A percentile compares a stretch with the other conserved stretches of the same genome.
These are phyloP conservation scores for Podosphaera xanthii DNA, from an alignment of 2,329 filamentous ascomycete species.

Conservation along the genomic window DNA sequence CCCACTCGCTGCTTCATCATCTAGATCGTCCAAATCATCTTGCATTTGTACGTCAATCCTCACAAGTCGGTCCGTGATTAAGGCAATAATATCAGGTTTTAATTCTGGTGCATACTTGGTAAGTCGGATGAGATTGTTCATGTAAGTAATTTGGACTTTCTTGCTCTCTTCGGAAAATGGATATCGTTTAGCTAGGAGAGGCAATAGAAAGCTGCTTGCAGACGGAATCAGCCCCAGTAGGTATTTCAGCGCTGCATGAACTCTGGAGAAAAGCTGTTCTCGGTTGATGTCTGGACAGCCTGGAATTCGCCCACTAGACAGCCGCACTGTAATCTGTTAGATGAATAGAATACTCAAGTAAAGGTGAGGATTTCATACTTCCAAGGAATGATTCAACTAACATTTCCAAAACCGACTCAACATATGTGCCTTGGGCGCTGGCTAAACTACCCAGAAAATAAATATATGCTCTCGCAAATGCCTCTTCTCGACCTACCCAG, in stretches of 20 bases:
- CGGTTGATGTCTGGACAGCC: slow-evolving; percentile 35
- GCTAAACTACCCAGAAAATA: slow-evolving; percentile 50
- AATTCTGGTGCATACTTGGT: slow-evolving; percentile 58
- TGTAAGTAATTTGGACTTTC: slow-evolving; percentile 65
- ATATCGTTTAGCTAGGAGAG: slow-evolving; percentile 44
- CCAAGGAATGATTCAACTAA: slow-evolving; percentile 56
- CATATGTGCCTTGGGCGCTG: slow-evolving; percentile 62
- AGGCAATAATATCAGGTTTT: slow-evolving; percentile 55
- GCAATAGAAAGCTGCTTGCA: slow-evolving; percentile 44
- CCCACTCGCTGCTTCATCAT: slow-evolving; percentile 63
- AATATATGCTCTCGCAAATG: slow-evolving; percentile 43
- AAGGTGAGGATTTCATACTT: slow-evolving; percentile 16
- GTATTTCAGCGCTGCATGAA: slow-evolving; percentile 55
- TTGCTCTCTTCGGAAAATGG: slow-evolving; percentile 57
- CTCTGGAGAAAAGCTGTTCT: slow-evolving; percentile 41
- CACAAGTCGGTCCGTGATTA: slow-evolving; percentile 69
- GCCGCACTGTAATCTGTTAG: slow-evolving; percentile 19
- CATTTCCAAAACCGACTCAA: slow-evolving; percentile 53
- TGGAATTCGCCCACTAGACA: slow-evolving; percentile 15
- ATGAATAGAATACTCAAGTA: slow-evolving; percentile 15
- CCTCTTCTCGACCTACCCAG: slow-evolving; percentile 41
- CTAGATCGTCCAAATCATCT: slow-evolving; percentile 74
- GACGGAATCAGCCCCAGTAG: slow-evolving; percentile 65
- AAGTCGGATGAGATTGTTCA: slow-evolving; percentile 60
- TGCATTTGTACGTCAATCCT: slow-evolving; percentile 94